A percentile compares a stretch with the other conserved stretches of the same genome.
phyloP scores from a whole-genome alignment of 1,284 basidiomycete species.

The Rhodofomes roseus region DNA sequence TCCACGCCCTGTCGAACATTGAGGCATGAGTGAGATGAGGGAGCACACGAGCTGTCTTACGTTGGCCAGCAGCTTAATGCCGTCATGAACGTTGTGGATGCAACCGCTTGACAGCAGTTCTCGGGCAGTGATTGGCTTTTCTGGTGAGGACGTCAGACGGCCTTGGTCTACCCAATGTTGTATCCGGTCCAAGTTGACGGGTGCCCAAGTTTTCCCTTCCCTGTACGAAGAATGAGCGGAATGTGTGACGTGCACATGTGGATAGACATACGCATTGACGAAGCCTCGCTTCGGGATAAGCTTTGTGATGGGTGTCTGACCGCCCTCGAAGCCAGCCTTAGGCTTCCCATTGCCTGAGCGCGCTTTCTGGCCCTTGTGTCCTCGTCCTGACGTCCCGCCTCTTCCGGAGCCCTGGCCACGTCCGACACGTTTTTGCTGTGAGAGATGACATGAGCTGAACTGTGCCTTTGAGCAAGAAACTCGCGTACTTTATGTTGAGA shows the following conservation, averaged over 20 bases:
- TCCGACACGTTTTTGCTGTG: slow-evolving; percentile 89
- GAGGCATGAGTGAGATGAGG: not conserved
- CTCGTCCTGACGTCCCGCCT: slow-evolving; percentile 90
- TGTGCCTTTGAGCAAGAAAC: slow-evolving; percentile 4
- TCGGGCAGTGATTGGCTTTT: slow-evolving; percentile 84
- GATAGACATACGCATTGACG: slow-evolving; percentile 74
- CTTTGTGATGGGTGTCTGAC: slow-evolving; percentile 93
- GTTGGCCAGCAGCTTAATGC: slow-evolving; percentile 88
- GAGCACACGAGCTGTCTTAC: slow-evolving; percentile 39
- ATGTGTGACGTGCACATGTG: not conserved
- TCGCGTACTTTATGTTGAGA: slow-evolving; percentile 58
- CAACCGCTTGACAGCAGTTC: slow-evolving; percentile 85
- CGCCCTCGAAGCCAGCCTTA: slow-evolving; percentile 87
- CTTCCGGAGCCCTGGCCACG: slow-evolving; percentile 88
- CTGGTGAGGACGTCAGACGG: slow-evolving; percentile 74
- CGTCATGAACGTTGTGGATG: slow-evolving; percentile 84
- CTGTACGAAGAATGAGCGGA: slow-evolving; percentile 34
- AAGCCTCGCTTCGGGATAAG: slow-evolving; percentile 94
- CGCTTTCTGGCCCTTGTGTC: slow-evolving; percentile 95
- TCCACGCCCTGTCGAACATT: slow-evolving; percentile 49
- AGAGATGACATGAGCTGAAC: not conserved
- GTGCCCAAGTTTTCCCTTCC: slow-evolving; percentile 71
- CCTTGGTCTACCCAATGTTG: slow-evolving; percentile 91
- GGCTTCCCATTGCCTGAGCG: slow-evolving; percentile 89
- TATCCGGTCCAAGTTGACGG: slow-evolving; percentile 84